These are phyloP conservation scores for Daedaleopsis sinensis DNA, from an alignment of 768 basidiomycete species.

Conservation along the genomic window DNA sequence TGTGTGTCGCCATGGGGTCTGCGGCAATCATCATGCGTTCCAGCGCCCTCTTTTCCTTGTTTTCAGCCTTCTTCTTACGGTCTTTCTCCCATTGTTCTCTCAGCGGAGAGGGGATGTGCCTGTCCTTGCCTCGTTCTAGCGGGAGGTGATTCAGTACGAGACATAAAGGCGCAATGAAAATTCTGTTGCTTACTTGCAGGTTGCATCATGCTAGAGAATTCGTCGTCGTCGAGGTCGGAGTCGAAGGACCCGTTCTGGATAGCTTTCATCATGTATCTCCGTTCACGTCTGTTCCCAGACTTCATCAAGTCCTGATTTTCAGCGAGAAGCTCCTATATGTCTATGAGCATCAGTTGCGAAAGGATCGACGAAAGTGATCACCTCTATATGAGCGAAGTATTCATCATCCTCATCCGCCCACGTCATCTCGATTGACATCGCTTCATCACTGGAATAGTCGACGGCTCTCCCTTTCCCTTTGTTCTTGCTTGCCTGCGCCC, in stretches of 20 bases:
- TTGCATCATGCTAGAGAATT: constrained; percentile 31
- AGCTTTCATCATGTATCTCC: constrained; percentile 61
- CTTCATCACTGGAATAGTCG: constrained; percentile 30
- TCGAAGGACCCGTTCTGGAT: constrained; percentile 51
- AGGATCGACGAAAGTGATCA: constrained; percentile 32
- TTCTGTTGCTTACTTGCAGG: constrained; percentile 52
- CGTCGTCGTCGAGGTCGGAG: constrained; percentile 41
- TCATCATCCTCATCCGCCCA: constrained; percentile 62
- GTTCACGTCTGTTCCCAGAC: constrained; percentile 47
- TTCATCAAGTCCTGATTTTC: constrained; percentile 54
- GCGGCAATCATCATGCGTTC: constrained; percentile 58
- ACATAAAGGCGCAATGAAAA: background rate
- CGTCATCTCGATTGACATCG: constrained; percentile 27
- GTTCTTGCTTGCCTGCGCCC: constrained; percentile 25
- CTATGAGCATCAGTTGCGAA: background rate
- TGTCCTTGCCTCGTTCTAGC: constrained; percentile 52
- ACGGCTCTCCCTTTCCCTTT: constrained; percentile 37
- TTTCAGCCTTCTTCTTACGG: constrained; percentile 79
- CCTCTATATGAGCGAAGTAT: constrained; percentile 57
- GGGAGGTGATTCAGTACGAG: constrained; percentile 21
- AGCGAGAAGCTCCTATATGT: constrained; percentile 60
- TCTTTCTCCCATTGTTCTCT: constrained; percentile 78
- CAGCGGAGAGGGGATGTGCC: constrained; percentile 58
- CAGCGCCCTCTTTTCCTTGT: constrained; percentile 62
- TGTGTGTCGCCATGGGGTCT: constrained; percentile 64